A percentile compares a stretch with the other conserved stretches of the same genome.
Conservation (phyloP, 768 basidiomycete species). For the Lactarius tabidus region DNA sequence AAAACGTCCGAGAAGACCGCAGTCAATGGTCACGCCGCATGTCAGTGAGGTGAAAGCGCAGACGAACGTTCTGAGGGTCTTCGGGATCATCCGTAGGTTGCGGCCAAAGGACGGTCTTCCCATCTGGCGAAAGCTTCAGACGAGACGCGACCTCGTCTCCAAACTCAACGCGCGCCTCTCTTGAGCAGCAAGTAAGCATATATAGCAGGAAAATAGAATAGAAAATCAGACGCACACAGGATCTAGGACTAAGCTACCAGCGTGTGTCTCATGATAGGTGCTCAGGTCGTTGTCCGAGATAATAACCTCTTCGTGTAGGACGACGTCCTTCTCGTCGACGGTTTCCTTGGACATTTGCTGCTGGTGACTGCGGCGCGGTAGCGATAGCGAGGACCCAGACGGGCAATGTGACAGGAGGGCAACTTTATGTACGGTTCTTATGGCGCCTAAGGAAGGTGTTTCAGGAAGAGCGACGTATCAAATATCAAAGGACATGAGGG, state of each 20-base stretch:
- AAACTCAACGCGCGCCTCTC: constrained; percentile 60
- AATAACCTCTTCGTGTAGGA: background rate
- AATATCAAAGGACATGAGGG: background rate
- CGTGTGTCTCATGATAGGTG: constrained; percentile 49
- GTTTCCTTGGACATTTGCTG: background rate
- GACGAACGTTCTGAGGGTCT: constrained; percentile 60
- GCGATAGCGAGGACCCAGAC: background rate
- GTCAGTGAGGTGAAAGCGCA: background rate
- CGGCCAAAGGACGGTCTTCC: constrained; percentile 62
- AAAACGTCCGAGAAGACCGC: constrained; percentile 26
- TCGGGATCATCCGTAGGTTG: constrained; percentile 58
- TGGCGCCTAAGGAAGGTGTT: background rate
- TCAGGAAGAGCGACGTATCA: background rate
- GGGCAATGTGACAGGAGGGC: background rate
- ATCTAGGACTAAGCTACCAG: constrained; percentile 59
- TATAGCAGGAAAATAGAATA: background rate
- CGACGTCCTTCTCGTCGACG: constrained; percentile 1
- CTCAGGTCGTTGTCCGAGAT: constrained; percentile 33
- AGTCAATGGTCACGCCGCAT: too few relatives aligned
- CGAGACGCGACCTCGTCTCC: constrained; percentile 50
- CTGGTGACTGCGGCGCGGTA: background rate
- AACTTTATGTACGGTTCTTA: background rate
- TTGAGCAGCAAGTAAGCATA: constrained; percentile 25
- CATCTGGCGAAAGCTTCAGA: constrained; percentile 55
- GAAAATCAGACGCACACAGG: constrained; percentile 42